Evolutionary conservation across 2,329 filamentous ascomycete species (phyloP), one percentile per base, ranked within the genome.

Genomic region (Colletotrichum eleusines): DNA sequence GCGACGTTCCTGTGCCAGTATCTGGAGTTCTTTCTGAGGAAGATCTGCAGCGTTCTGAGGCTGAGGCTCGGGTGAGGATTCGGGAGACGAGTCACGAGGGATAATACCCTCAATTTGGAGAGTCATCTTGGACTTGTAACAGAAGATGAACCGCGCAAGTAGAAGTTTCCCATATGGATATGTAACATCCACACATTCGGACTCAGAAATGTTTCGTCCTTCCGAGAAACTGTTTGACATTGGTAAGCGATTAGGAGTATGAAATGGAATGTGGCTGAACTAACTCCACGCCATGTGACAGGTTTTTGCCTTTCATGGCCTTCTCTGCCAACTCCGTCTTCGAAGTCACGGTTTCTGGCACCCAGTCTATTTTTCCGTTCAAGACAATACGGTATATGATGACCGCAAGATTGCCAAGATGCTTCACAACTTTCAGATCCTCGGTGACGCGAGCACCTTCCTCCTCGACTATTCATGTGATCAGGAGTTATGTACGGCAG

Each of bases 31-130:
- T 1, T 26, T 16, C 1, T 28, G 20, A 5, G 63, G n/a, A 42
- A 70, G 26, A n/a, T 26, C 35, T 9, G 44, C 50, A 5, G 54
- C 51, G 14, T 26, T n/a, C 3, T 18, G 40, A 14, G 28, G n/a
- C 6, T 35, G 18, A 18, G n/a, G 6, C 6, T 57, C 5, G 1
- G 38, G 20, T 0, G 18, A 31, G 9, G 3, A 12, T 1, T 26
- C 38, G 5, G 54, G 44, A 40, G 53, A 57, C 40, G 50, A 5
- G 2, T 61, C 42, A 3, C 46, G 55, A 23, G 55, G 31, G 6
- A 70, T 51, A 16, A 62, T 40, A 1, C 67, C 63, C 0, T 62
- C 63, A 12, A n/a, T 38, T 33, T 70, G 40, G 3, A 70, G 68
- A 9, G 44, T 18, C 5, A 12, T 2, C 12, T 16, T 61, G 26